Percentiles rank a stretch among this genome's conserved stretches.
Conservation (phyloP, 129 eudicot species). For the Flaveria linearis region DNA sequence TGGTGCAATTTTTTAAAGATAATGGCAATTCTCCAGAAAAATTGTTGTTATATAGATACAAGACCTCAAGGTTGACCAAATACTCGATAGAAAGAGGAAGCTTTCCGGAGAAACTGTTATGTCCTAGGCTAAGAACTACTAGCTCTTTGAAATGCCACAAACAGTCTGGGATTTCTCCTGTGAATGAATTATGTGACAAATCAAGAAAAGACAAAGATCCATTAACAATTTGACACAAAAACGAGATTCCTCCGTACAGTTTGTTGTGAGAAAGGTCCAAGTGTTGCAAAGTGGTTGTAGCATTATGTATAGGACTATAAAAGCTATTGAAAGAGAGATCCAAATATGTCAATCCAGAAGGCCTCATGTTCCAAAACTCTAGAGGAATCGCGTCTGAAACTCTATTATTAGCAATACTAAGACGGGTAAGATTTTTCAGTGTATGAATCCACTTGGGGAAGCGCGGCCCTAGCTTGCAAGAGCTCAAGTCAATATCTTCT, state of each 20-base stretch:
- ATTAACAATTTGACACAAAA: slow-evolving; percentile 22
- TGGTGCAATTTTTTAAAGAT: slow-evolving; percentile 22
- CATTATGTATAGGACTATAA: slow-evolving; percentile 18
- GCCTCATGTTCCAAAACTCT: slow-evolving; percentile 19
- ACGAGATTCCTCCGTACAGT: slow-evolving; percentile 33
- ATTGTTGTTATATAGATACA: slow-evolving; percentile 27
- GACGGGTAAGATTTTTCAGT: slow-evolving; percentile 19
- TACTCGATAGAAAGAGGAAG: slow-evolving; percentile 29
- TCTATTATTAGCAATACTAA: not conserved
- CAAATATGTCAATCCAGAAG: slow-evolving; percentile 7
- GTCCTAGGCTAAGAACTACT: slow-evolving; percentile 27
- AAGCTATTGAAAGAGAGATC: slow-evolving; percentile 31
- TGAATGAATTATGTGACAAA: slow-evolving; percentile 28
- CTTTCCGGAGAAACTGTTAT: slow-evolving; percentile 37
- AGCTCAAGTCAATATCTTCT: slow-evolving; percentile 3
- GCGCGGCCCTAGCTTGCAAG: slow-evolving; percentile 44
- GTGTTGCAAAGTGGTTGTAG: slow-evolving; percentile 1
- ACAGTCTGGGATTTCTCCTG: slow-evolving; percentile 31
- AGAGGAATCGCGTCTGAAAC: slow-evolving; percentile 12
- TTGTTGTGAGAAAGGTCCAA: slow-evolving; percentile 40
- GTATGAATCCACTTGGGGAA: slow-evolving; percentile 55
- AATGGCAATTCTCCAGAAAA: slow-evolving; percentile 39
- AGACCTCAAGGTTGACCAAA: not conserved
- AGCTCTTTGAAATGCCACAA: slow-evolving; percentile 23
- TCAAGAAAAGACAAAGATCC: slow-evolving; percentile 23